Base-by-base conservation (phyloP, 1,284 basidiomycete species). In the Leccinum colubrinum region DNA sequence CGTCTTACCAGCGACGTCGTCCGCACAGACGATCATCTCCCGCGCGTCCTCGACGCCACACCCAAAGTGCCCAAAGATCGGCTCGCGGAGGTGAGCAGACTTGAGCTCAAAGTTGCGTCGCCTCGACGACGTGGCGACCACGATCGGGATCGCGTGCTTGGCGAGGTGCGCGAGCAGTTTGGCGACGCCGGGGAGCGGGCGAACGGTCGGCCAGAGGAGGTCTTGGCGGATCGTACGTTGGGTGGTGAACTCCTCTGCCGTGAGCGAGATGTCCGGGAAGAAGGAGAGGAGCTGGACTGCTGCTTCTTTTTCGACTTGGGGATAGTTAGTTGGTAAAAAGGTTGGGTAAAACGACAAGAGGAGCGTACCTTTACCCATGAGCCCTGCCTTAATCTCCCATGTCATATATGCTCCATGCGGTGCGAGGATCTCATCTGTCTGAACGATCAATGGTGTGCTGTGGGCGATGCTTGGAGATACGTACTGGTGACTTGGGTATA, bases 331-430 rank as follows among this genome's bases (percentile, higher is more conserved):
- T 22, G 4, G 22, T 25, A 25, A 25, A 22, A 22, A 3, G 22
- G 50, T 51, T 20, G 22, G 50, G 22, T 51, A 9, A 22, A 22
- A 12, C 11, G 46, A 48, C 11, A n/a, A 14, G 20, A 41, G 3
- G 46, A 51, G 53, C 86, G 65, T 66, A 91, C 90, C 84, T 80
- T 89, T 91, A 58, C 91, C 91, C 91, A 93, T 93, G 59, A 88
- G 83, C 0, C 87, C 87, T 20, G 89, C 86, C 70, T 93, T 93
- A 63, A 93, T 91, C 60, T 90, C 86, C 90, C 90, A 92, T 7
- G 88, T 89, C 89, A 93, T 90, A 66, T 83, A 77, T 63, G 85
- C 86, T 39, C 88, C 90, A 69, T 88, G 85, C n/a, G 77, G 78
- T n/a, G 78, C 83, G 43, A 93, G 83, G 61, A 91, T 88, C 48